These are phyloP conservation scores for Conticribra guillardii DNA, from an alignment of 108 stramenopile genomes.

Conservation along the genomic window DNA sequence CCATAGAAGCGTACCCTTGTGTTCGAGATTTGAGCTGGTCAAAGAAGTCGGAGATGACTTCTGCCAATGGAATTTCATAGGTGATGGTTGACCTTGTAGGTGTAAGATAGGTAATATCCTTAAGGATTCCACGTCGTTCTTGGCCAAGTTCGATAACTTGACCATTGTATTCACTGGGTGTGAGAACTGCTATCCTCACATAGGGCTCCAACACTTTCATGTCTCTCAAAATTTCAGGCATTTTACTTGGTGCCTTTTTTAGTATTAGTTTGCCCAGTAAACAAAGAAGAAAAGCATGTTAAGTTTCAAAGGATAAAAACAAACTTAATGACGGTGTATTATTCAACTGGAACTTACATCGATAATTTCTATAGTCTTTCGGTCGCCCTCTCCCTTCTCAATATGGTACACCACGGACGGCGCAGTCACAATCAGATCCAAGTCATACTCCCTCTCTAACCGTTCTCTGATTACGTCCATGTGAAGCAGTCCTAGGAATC, in stretches of 20 bases:
- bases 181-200: slow-evolving; percentile 87
- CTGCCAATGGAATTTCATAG: slow-evolving; percentile 88
- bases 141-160: slow-evolving; percentile 88
- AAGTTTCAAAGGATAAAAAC: too few species aligned
- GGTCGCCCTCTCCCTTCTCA: slow-evolving; percentile 47
- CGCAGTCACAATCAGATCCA: slow-evolving; percentile 97
- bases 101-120: slow-evolving; percentile 95
- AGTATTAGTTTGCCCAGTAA: too few species aligned
- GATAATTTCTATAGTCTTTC: slow-evolving; percentile 59
- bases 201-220: slow-evolving; percentile 88
- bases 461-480: slow-evolving; percentile 99
- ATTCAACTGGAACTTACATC: slow-evolving; percentile 57
- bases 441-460: slow-evolving; percentile 91
- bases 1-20: slow-evolving; percentile 98
- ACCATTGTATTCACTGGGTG: slow-evolving; percentile 88
- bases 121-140: slow-evolving; percentile 84
- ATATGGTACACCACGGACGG: slow-evolving; percentile 97
- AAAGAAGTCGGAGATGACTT: slow-evolving; percentile 98
- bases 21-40: slow-evolving; percentile 96
- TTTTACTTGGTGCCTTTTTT: slow-evolving; percentile 82
- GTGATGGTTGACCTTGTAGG: slow-evolving; percentile 91
- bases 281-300: too few species aligned
- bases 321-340: too few species aligned
- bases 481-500: slow-evolving; percentile 97
- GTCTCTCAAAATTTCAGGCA: slow-evolving; percentile 89